phyloP scores from a whole-genome alignment of 164 flowering plant species.

The Macadamia integrifolia region DNA sequence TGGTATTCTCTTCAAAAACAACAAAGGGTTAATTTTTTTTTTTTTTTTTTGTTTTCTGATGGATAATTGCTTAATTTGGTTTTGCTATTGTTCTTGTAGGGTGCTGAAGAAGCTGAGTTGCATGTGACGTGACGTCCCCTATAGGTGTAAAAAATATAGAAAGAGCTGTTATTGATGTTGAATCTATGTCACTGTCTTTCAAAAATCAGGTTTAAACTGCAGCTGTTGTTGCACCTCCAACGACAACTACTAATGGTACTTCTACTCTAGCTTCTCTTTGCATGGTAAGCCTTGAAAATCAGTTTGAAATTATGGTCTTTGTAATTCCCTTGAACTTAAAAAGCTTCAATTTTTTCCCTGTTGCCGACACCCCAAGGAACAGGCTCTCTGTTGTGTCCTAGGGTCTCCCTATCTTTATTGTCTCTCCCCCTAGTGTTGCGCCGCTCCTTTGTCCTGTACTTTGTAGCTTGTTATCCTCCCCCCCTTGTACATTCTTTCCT shows the following conservation, averaged over 20 bases:
- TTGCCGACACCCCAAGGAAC: too few species aligned
- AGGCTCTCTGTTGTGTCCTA: too few species aligned
- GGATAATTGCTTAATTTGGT: background rate
- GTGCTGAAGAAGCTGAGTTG: conserved; percentile 55
- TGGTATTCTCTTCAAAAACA: too few species aligned
- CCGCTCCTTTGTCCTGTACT: too few species aligned
- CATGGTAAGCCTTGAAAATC: conserved; percentile 38
- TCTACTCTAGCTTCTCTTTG: conserved; percentile 72
- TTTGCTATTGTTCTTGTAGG: conserved; percentile 32
- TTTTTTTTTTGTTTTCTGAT: too few species aligned
- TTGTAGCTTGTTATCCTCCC: too few species aligned
- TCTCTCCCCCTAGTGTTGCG: too few species aligned
- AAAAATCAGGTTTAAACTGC: conserved; percentile 34
- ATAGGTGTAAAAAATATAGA: conserved; percentile 44
- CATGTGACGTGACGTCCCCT: conserved; percentile 31
- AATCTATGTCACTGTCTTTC: conserved; percentile 42
- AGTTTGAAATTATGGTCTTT: background rate
- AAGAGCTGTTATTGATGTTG: conserved; percentile 29
- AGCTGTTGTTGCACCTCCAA: conserved; percentile 35
- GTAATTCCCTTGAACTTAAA: background rate
- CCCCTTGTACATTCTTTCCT: too few species aligned
- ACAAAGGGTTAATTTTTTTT: too few species aligned
- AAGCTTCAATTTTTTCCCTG: too few species aligned
- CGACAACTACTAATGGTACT: conserved; percentile 43
- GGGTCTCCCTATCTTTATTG: too few species aligned